Conservation (phyloP, 192 early-diverging fungal species). For the Linnemannia hyalina region DNA sequence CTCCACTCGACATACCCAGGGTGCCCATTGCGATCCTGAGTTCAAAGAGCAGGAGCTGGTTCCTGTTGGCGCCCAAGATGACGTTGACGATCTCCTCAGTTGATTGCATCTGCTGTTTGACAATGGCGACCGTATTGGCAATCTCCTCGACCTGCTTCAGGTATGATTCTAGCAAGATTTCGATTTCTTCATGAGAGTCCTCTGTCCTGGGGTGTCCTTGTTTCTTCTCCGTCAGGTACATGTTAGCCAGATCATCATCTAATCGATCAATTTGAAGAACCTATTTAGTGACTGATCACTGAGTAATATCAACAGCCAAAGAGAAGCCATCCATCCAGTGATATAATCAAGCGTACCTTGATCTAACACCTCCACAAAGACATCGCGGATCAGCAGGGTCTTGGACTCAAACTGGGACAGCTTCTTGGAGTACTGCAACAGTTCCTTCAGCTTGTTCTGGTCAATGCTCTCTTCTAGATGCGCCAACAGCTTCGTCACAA, state of each 20-base stretch:
- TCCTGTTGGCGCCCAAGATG: conserved; percentile 86
- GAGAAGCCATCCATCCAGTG: not conserved
- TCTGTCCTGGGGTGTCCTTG: conserved; percentile 62
- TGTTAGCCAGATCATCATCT: conserved; percentile 91
- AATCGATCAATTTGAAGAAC: conserved; percentile 4
- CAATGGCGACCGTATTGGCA: conserved; percentile 76
- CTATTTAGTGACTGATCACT: not conserved
- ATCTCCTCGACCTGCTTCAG: conserved; percentile 89
- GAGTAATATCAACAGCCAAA: not conserved
- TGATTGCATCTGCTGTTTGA: conserved; percentile 77
- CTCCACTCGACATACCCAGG: conserved; percentile 79
- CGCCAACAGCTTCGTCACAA: conserved; percentile 73
- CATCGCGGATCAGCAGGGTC: conserved; percentile 79
- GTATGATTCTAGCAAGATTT: conserved; percentile 93
- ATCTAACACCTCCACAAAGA: conserved; percentile 85
- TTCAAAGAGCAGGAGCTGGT: conserved; percentile 88
- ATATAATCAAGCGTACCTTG: conserved; percentile 56
- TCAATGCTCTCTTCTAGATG: conserved; percentile 83
- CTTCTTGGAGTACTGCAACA: conserved; percentile 83
- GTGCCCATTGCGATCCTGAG: conserved; percentile 86
- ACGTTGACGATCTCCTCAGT: conserved; percentile 91
- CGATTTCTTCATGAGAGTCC: conserved; percentile 88
- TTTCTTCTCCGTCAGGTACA: conserved; percentile 91
- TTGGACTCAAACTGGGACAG: conserved; percentile 86
- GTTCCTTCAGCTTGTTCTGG: conserved; percentile 78